Base-by-base conservation (phyloP, 2,329 filamentous ascomycete species). In the Fusarium camptoceras region DNA sequence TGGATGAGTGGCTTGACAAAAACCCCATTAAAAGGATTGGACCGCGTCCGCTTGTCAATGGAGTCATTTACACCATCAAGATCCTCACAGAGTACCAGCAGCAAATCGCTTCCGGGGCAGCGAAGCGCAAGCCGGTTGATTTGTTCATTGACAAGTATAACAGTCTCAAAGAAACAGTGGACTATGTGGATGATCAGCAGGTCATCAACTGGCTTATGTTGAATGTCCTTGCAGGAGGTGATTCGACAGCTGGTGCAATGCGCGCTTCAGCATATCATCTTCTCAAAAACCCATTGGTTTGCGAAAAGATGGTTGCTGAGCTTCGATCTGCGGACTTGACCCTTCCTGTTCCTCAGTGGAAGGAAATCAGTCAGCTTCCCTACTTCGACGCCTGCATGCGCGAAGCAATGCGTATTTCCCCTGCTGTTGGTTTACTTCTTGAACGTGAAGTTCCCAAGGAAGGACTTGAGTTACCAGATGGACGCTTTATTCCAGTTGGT, bases 1-100 rank as follows among this genome's bases (percentile, higher is more conserved):
- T 74, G 2, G 71, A 74, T 9, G 56, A 64, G 30, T 74, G 71
- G 69, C 6, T 74, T 2, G 72, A 73, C 37, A 73, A 73, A 39
- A 73, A 73, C 11, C 71, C 71, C 2, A 27, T 74, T 2, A 62
- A 46, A 39, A 42, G 60, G 1, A 48, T 73, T 3, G 60, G 62
- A 0, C 63, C 64, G 1, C 69, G 68, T 0, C 71, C 46, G 22
- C 63, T 48, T 2, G 71, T 61, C 6, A 66, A 64, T 5, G 70
- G 59, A 1, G 48, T 53, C 1, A 30, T 71, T 2, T 71, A 71
- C 28, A 71, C 68, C 2, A 18, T 71, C 55, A 71, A 71, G 43
- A 71, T 71, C 9, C 64, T 71, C 15, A 71, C 59, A 1, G 68
- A 71, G 9, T 71, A 71, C 1, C 68, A 71, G 4, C 64, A 71